Base-by-base conservation (phyloP, 176 grass and related monocot species). In the Oryza coarctata region DNA sequence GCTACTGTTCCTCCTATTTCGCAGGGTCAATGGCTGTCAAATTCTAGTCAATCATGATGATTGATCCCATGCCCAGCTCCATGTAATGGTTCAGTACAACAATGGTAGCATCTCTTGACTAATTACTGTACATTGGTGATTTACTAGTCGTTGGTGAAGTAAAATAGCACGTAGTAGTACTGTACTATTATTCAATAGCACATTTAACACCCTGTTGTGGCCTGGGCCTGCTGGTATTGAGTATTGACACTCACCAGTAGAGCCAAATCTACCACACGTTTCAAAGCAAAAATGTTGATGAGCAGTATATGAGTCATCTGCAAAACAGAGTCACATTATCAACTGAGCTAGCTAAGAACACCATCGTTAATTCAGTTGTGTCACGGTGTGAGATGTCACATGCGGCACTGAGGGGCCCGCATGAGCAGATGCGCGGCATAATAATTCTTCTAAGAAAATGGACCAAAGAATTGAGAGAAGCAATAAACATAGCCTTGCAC, bases 401-500 rank as follows among this genome's bases (percentile, higher is more conserved):
- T 18, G 68, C 5, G 39, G 88, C 83, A 86, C 76, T 38, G 26
- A 85, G 65, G 47, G 52, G 65, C 79, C 83, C 70, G 68, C 45
- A 68, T 28, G 44, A 85, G 20, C 72, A 82, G 36, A 67, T 5
- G 66, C 77, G 1, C 78, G 73, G 61, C 44, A 36, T 2, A 60
- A 60, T 3, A 58, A 38, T 66, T 27, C 64, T 57, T 77, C 77
- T 50, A 85, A 72, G 40, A 60, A n/a, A 71, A 85, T 62, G 63
- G 74, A 78, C 63, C 79, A 82, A 83, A 68, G 30, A 83, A 86
- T 68, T 32, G 41, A 67, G 67, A 78, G 79, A 83, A 78, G 83
- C 79, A 78, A 68, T 79, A 86, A 86, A 66, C 34, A 33, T 33
- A 73, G 28, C 35, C 36, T 77, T 63, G 45, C 77, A 50, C 32